These are phyloP conservation scores for Kuraishia cidri DNA, from an alignment of 805 yeast species.

Conservation along the genomic window DNA sequence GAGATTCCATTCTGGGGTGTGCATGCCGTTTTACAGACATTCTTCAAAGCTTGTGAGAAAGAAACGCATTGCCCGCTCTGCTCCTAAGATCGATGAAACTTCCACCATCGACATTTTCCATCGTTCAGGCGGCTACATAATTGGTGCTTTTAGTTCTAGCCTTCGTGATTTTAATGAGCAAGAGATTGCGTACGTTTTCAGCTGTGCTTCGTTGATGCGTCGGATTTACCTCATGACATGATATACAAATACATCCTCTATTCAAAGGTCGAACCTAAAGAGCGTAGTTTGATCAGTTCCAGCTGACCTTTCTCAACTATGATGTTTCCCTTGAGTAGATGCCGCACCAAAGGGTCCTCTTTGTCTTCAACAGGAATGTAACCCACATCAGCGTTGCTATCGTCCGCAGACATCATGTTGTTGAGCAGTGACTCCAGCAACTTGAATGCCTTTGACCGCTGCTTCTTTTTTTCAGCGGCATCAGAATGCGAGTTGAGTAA, in stretches of 20 bases:
- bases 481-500: conserved; percentile 9
- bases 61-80: conserved; percentile 5
- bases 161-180: conserved; percentile 20
- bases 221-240: conserved; percentile 29
- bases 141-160: conserved; percentile 32
- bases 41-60: conserved; percentile 34
- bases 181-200: conserved; percentile 34
- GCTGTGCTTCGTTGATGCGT: conserved; percentile 37
- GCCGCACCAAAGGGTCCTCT: conserved; percentile 23
- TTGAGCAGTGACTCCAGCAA: conserved; percentile 20
- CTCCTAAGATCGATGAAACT: conserved; percentile 3
- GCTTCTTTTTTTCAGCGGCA: conserved; percentile 9
- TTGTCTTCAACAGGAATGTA: conserved; percentile 15
- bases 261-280: background rate
- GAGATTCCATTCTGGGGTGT: conserved; percentile 35
- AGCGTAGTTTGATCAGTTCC: conserved; percentile 14
- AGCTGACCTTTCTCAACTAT: conserved; percentile 15
- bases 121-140: conserved; percentile 43
- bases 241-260: background rate
- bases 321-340: conserved; percentile 14
- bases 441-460: conserved; percentile 14
- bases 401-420: conserved; percentile 11
- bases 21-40: conserved; percentile 42
- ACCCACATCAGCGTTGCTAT: conserved; percentile 6
- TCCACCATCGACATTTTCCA: conserved; percentile 31